These are phyloP conservation scores for Galeopsis tetrahit DNA, from an alignment of 257 asterid genomes.

Conservation along the genomic window DNA sequence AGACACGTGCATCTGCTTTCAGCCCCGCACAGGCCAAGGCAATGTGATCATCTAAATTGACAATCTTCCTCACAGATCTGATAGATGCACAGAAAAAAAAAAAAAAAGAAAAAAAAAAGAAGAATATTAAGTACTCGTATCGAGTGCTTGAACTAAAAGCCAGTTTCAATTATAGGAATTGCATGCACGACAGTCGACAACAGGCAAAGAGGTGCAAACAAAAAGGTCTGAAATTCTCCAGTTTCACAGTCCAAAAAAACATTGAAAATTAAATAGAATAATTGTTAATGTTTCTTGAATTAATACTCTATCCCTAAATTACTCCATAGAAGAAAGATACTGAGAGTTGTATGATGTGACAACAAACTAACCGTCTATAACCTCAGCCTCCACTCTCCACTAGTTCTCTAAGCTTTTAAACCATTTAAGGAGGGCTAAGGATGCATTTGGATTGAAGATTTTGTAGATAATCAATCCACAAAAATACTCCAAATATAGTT, in stretches of 20 bases:
- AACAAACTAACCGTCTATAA: neutral
- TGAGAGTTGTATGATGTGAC: neutral
- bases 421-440: neutral
- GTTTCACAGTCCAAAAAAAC: neutral
- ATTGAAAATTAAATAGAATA: neutral
- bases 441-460: neutral
- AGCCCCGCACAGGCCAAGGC: constrained; percentile 99
- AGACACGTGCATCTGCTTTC: constrained; percentile 98
- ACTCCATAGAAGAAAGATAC: neutral
- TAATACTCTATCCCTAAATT: neutral
- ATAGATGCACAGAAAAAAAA: constrained; percentile 22
- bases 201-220: neutral
- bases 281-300: neutral
- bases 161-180: neutral
- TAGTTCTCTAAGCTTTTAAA: neutral
- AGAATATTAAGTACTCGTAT: neutral
- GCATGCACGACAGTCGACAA: neutral
- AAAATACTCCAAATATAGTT: neutral
- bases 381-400: neutral
- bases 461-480: neutral
- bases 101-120: neutral
- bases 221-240: neutral
- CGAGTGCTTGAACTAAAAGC: neutral
- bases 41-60: constrained; percentile 82
- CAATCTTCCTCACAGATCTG: constrained; percentile 95